Base-by-base conservation (phyloP, 2,329 filamentous ascomycete genomes). In the Mariannaea elegans region DNA sequence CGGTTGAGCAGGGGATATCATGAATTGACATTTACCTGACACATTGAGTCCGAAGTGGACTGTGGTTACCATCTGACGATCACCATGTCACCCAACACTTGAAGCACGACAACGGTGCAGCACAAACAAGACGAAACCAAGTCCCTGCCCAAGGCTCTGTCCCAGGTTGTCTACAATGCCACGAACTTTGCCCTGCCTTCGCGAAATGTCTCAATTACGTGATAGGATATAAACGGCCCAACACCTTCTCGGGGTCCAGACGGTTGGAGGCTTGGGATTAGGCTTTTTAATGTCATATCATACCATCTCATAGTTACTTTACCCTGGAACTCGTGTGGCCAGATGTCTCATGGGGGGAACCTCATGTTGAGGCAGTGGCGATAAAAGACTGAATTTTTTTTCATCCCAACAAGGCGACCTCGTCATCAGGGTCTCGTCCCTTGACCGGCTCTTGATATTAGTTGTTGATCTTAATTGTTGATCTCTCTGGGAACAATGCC, bases 21-120 rank as follows among this genome's bases (percentile, higher is more conserved):
- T 57, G 47, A 44, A 62, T 65, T 44, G 45, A 56, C 36, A 51
- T 39, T 44, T 59, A 62, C 50, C 59, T 65, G 56, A 64, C 57
- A 70, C 64, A 60, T 36, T n/a, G 32, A 36, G 18, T 6, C 29
- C 19, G 41, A 47, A 38, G 27, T 51, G 46, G 50, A 19, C 39
- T 52, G 27, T 45, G 31, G 46, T 44, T 16, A 29, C 54, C 39
- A 59, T 56, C 59, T 46, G 55, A 57, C 29, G 38, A 56, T 50
- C 55, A 24, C 44, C 16, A 38, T 56, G 56, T 39, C 23, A 47
- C 44, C 29, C 19, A 38, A 14, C 24, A 57, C 27, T 56, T 6
- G 34, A 49, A 59, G 51, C 53, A 56, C 46, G 46, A 34, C 48
- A 61, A 59, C 45, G 48, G 49, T 19, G 53, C 49, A 47, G 63